Conservation (phyloP, 768 basidiomycete genomes). For the Hebeloma cylindrosporum region DNA sequence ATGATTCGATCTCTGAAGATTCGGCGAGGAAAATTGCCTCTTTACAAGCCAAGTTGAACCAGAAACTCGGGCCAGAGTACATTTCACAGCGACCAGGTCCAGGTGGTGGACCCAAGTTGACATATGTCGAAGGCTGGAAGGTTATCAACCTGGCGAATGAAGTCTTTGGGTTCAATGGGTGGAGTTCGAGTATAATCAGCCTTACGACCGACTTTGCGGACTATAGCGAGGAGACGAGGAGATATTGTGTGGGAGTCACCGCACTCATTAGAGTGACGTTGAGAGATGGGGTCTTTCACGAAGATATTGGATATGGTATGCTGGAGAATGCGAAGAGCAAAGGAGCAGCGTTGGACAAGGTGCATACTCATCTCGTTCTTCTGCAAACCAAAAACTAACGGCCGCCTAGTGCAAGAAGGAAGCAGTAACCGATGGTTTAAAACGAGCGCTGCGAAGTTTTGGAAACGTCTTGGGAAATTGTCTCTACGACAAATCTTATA, state of each 20-base stretch:
- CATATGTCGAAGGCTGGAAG: conserved; percentile 97
- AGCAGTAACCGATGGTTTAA: conserved; percentile 92
- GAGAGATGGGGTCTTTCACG: conserved; percentile 85
- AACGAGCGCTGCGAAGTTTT: conserved; percentile 88
- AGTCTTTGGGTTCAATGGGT: conserved; percentile 97
- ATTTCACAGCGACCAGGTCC: conserved; percentile 88
- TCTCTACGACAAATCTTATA: conserved; percentile 92
- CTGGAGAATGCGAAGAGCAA: conserved; percentile 86
- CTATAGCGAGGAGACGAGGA: conserved; percentile 59
- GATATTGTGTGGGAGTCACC: conserved; percentile 74
- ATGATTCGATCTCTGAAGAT: conserved; percentile 54
- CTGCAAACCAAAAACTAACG: conserved; percentile 1
- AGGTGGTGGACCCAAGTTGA: conserved; percentile 82
- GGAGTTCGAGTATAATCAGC: conserved; percentile 79
- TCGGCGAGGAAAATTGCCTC: conserved; percentile 65
- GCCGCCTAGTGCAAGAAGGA: conserved; percentile 89
- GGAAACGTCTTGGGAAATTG: conserved; percentile 96
- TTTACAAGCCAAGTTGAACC: conserved; percentile 79
- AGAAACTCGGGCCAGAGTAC: conserved; percentile 92
- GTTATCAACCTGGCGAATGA: conserved; percentile 98
- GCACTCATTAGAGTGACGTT: conserved; percentile 88
- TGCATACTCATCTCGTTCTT: conserved; percentile 25
- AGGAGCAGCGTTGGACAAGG: conserved; percentile 88
- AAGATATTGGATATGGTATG: conserved; percentile 91
- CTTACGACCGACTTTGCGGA: conserved; percentile 82